Conservation (phyloP, 371 early-diverging fungal species). For the Funneliformis caledonium region DNA sequence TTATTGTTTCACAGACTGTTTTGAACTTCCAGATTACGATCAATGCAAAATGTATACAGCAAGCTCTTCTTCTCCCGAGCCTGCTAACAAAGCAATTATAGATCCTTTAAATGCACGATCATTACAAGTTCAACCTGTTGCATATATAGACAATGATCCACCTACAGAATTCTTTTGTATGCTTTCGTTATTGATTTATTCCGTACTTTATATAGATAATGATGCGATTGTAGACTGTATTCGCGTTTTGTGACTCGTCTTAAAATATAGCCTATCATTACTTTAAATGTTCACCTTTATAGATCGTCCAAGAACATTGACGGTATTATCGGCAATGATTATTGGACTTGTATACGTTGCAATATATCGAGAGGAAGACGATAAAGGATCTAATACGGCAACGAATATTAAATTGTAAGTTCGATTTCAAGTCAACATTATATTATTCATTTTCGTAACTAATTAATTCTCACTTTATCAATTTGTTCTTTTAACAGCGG, state of each 20-base stretch:
- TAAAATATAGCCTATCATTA: neutral
- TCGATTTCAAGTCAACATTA: neutral
- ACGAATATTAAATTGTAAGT: conserved; percentile 51
- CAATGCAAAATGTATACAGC: neutral
- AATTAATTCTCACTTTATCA: neutral
- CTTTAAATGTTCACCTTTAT: neutral
- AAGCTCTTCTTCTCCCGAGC: neutral
- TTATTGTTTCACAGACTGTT: too few species aligned
- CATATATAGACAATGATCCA: conserved; percentile 34
- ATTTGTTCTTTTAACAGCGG: conserved; percentile 51
- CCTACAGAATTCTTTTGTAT: conserved; percentile 38
- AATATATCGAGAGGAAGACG: conserved; percentile 48
- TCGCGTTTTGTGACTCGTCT: neutral
- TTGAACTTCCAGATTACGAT: too few species aligned
- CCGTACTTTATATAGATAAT: neutral
- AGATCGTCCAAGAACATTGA: conserved; percentile 49
- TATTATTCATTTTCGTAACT: neutral
- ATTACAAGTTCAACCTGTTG: conserved; percentile 27
- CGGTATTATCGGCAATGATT: conserved; percentile 47
- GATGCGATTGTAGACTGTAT: neutral
- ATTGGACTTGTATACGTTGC: conserved; percentile 50
- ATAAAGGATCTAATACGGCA: conserved; percentile 35
- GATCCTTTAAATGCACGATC: conserved; percentile 31
- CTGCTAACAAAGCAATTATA: conserved; percentile 15
- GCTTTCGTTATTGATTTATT: neutral